phyloP scores from a whole-genome alignment of 108 stramenopile genomes.

The Skeletonema grethae region DNA sequence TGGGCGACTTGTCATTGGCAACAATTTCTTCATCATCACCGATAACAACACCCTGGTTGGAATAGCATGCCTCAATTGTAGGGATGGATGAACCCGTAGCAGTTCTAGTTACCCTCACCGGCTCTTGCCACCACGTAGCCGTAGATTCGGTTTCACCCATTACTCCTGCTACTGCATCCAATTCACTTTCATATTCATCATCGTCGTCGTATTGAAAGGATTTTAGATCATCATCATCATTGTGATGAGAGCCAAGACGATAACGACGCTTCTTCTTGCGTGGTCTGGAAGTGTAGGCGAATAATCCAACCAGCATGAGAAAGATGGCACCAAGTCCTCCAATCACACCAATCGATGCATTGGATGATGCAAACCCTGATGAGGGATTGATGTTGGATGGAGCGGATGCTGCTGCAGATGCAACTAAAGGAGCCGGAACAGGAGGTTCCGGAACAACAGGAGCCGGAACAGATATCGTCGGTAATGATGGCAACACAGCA shows the following conservation, averaged over 20 bases:
- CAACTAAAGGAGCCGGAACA: background rate
- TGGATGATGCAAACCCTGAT: slow-evolving; percentile 3
- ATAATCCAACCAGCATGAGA: background rate
- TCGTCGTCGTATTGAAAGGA: background rate
- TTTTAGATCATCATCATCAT: background rate
- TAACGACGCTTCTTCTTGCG: background rate
- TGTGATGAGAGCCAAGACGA: too few relatives aligned
- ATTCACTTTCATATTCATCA: background rate
- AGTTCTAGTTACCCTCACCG: too few relatives aligned
- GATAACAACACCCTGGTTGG: too few relatives aligned
- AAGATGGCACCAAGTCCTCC: background rate
- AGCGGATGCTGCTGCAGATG: background rate
- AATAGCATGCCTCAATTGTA: too few relatives aligned
- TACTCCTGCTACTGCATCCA: background rate
- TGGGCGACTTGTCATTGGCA: too few relatives aligned
- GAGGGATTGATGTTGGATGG: background rate
- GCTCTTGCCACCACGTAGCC: too few relatives aligned
- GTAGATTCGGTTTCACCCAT: too few relatives aligned
- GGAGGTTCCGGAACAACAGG: background rate
- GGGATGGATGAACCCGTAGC: too few relatives aligned
- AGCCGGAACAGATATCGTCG: background rate
- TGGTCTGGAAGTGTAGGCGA: background rate
- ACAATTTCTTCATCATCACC: too few relatives aligned
- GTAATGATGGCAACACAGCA: background rate
- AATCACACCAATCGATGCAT: background rate